Conservation (phyloP, 306 rosid genomes). For the Malus fusca region DNA sequence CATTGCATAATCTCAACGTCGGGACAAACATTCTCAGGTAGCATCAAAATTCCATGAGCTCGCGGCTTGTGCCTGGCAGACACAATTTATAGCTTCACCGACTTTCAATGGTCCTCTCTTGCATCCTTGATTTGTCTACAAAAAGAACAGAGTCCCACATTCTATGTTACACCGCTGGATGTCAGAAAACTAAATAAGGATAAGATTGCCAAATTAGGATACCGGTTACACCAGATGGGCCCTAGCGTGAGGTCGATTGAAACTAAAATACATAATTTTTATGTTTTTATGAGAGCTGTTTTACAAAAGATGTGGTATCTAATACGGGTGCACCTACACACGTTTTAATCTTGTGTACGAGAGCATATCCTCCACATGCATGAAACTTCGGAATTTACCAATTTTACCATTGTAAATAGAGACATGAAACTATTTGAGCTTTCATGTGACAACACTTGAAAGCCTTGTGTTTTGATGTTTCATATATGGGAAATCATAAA, state of each 20-base stretch:
- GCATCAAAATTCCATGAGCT: slow-evolving; percentile 1
- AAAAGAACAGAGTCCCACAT: not conserved
- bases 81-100: not conserved
- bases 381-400: not conserved
- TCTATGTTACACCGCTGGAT: no score
- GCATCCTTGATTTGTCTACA: not conserved
- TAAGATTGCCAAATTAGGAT: not conserved
- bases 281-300: no score
- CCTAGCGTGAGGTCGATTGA: not conserved
- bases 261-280: no score
- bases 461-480: not conserved
- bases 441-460: not conserved
- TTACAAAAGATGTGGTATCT: no score
- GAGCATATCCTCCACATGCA: not conserved
- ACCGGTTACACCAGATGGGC: accelerated
- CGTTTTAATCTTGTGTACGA: not conserved
- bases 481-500: no score
- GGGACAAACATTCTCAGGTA: not conserved
- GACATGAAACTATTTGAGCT: not conserved
- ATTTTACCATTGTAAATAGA: not conserved
- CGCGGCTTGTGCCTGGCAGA: not conserved
- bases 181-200: not conserved
- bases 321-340: no score
- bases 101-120: not conserved
- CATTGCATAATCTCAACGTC: not conserved